phyloP scores from a whole-genome alignment of 1,284 basidiomycete species.

The Boletellus deceptivus region DNA sequence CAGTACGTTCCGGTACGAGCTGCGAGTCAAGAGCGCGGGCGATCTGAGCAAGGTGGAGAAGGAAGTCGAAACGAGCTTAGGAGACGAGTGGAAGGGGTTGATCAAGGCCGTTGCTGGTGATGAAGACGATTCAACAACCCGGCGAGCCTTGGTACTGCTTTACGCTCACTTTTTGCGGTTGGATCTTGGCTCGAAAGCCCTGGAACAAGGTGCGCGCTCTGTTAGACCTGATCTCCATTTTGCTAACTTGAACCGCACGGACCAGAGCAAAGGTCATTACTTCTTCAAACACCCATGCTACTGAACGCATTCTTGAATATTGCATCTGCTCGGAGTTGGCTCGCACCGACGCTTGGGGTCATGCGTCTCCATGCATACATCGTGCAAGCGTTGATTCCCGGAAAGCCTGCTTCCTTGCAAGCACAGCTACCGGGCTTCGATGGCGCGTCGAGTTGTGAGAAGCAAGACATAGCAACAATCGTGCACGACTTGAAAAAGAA shows the following conservation, averaged over 20 bases:
- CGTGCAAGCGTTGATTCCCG: slow-evolving; percentile 80
- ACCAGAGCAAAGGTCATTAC: slow-evolving; percentile 65
- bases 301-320: slow-evolving; percentile 85
- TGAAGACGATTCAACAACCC: slow-evolving; percentile 38
- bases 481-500: slow-evolving; percentile 20
- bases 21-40: slow-evolving; percentile 32
- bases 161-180: slow-evolving; percentile 87
- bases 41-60: slow-evolving; percentile 61
- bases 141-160: slow-evolving; percentile 66
- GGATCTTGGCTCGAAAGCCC: slow-evolving; percentile 51
- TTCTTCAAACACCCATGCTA: slow-evolving; percentile 71
- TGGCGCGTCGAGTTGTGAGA: slow-evolving; percentile 35
- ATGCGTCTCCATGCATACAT: slow-evolving; percentile 86
- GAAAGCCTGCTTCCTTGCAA: slow-evolving; percentile 38
- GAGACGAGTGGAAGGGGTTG: slow-evolving; percentile 53
- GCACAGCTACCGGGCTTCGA: slow-evolving; percentile 80
- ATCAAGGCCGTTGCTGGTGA: slow-evolving; percentile 39
- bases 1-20: slow-evolving; percentile 71
- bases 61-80: slow-evolving; percentile 49
- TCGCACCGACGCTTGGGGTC: slow-evolving; percentile 74
- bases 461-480: slow-evolving; percentile 20
- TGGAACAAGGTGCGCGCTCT: slow-evolving; percentile 59
- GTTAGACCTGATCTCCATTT: slow-evolving; percentile 1
- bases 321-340: slow-evolving; percentile 86
- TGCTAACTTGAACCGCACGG: neutral